phyloP scores from a whole-genome alignment of 2,329 filamentous ascomycete genomes.

The Ophiostoma angusticollis region DNA sequence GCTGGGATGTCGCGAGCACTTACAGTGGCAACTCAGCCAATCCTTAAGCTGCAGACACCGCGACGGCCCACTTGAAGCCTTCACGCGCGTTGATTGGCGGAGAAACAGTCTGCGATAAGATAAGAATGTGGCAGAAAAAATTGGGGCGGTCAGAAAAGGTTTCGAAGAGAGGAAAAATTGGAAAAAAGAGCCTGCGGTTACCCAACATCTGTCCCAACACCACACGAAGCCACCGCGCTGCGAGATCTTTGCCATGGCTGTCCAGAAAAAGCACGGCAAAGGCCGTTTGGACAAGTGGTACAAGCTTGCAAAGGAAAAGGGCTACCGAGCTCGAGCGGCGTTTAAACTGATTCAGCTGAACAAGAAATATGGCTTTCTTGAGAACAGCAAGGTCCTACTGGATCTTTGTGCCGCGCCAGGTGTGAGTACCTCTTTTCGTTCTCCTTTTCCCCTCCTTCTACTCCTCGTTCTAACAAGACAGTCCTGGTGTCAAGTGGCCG shows the following conservation, averaged over 20 bases:
- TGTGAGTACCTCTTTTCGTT: constrained; percentile 34
- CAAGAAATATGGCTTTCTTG: constrained; percentile 97
- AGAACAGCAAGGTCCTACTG: constrained; percentile 89
- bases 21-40: constrained; percentile 7
- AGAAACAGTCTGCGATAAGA: not conserved
- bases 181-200: not conserved
- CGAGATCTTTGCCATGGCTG: constrained; percentile 56
- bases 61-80: constrained; percentile 4
- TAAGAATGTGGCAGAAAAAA: constrained; percentile 3
- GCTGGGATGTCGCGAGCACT: constrained; percentile 9
- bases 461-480: constrained; percentile 24
- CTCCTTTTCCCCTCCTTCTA: not conserved
- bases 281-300: constrained; percentile 99
- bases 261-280: constrained; percentile 98
- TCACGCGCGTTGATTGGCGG: constrained; percentile 8
- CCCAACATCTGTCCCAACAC: not conserved
- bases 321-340: constrained; percentile 85
- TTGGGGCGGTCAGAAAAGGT: constrained; percentile 2
- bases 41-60: too few relatives aligned
- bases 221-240: not conserved
- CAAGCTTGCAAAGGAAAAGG: constrained; percentile 95
- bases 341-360: constrained; percentile 98
- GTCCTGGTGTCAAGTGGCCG: constrained; percentile 94
- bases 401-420: constrained; percentile 97
- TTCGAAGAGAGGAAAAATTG: not conserved